A percentile compares a stretch with the other conserved stretches of the same genome.
phyloP scores from a whole-genome alignment of 2,329 filamentous ascomycete genomes.

The Aspergillus quadricinctus region DNA sequence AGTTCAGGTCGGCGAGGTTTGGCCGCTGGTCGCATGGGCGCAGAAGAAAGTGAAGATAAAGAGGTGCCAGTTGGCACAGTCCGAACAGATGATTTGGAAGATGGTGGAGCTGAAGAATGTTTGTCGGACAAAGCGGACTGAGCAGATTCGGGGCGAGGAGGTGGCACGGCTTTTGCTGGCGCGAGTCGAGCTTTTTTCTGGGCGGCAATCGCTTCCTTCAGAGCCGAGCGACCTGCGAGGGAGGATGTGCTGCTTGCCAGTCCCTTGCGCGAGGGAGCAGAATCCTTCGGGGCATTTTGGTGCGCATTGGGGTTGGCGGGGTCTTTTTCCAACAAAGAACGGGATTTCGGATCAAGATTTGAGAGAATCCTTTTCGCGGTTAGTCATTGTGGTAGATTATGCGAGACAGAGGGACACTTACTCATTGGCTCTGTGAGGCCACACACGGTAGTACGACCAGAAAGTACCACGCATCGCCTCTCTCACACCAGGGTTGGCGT shows the following conservation, averaged over 20 bases:
- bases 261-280: slow-evolving; percentile 15
- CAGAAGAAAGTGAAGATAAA: slow-evolving; percentile 51
- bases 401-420: slow-evolving; percentile 43
- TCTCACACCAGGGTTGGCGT: slow-evolving; percentile 85
- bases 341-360: slow-evolving; percentile 71
- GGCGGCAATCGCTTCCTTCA: slow-evolving; percentile 80
- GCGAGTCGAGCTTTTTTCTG: slow-evolving; percentile 60
- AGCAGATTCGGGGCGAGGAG: slow-evolving; percentile 55
- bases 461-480: slow-evolving; percentile 81
- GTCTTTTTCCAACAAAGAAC: slow-evolving; percentile 76
- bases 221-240: slow-evolving; percentile 45
- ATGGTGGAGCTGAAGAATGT: slow-evolving; percentile 32
- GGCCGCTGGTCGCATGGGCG: slow-evolving; percentile 50
- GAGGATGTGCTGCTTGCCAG: slow-evolving; percentile 16
- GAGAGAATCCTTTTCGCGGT: slow-evolving; percentile 63
- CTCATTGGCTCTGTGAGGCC: slow-evolving; percentile 71
- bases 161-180: slow-evolving; percentile 36
- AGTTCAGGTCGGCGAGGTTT: slow-evolving; percentile 36
- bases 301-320: slow-evolving; percentile 60
- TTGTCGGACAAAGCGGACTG: slow-evolving; percentile 48
- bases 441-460: slow-evolving; percentile 75
- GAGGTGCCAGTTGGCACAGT: slow-evolving; percentile 34
- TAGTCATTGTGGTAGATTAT: slow-evolving; percentile 19
- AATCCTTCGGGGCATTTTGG: slow-evolving; percentile 12
- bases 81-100: slow-evolving; percentile 27